These are phyloP conservation scores for Kazachstania africana DNA, from an alignment of 805 yeast species.

Conservation along the genomic window DNA sequence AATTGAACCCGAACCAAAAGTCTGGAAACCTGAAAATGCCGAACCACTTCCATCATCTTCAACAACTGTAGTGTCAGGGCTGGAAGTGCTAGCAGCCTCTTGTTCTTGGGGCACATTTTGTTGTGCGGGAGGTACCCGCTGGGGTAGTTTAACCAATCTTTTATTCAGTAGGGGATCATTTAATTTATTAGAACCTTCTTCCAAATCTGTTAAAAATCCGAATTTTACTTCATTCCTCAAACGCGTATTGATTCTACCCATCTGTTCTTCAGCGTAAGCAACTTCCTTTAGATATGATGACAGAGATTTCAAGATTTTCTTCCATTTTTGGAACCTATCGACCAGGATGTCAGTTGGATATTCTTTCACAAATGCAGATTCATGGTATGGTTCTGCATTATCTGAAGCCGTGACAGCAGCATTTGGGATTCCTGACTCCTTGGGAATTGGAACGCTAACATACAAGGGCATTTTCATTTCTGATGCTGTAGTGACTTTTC, in stretches of 20 bases:
- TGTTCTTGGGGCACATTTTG: background rate
- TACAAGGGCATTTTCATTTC: slow-evolving; percentile 16
- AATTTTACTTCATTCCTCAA: slow-evolving; percentile 53
- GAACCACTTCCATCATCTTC: slow-evolving; percentile 5
- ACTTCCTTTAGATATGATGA: slow-evolving; percentile 60
- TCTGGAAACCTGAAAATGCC: slow-evolving; percentile 40
- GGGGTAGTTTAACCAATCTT: slow-evolving; percentile 9
- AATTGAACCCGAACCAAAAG: slow-evolving; percentile 62
- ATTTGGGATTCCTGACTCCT: background rate
- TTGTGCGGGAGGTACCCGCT: slow-evolving; percentile 9
- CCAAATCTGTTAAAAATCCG: slow-evolving; percentile 24
- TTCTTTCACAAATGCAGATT: slow-evolving; percentile 15
- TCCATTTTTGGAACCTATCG: slow-evolving; percentile 70
- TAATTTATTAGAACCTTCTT: slow-evolving; percentile 23
- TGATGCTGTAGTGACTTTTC: background rate
- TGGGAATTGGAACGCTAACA: slow-evolving; percentile 23
- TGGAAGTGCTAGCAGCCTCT: background rate
- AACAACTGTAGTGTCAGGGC: background rate
- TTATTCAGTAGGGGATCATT: slow-evolving; percentile 28
- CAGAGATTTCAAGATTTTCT: slow-evolving; percentile 58
- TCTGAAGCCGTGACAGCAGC: slow-evolving; percentile 1
- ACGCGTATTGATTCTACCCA: slow-evolving; percentile 48
- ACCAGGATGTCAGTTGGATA: slow-evolving; percentile 73
- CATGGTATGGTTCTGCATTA: slow-evolving; percentile 1
- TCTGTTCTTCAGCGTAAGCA: slow-evolving; percentile 69